Conservation (phyloP, 1,284 basidiomycete species). For the Kalmanozyma brasiliensis region DNA sequence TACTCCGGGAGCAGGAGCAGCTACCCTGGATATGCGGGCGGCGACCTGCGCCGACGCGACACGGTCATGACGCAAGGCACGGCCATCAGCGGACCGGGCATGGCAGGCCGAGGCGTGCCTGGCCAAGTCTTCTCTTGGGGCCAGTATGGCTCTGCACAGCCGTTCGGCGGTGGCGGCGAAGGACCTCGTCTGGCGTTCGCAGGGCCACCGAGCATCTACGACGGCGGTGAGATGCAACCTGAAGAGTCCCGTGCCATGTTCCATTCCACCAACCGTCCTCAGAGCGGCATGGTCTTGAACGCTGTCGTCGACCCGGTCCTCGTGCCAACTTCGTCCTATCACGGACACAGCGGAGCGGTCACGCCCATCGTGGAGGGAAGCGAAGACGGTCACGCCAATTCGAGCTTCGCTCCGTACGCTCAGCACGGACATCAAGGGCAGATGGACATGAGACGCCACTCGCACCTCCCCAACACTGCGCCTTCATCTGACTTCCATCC, state of each 20-base stretch:
- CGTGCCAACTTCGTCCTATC: constrained; percentile 25
- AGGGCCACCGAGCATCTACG: constrained; percentile 57
- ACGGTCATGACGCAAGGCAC: constrained; percentile 60
- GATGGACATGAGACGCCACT: constrained; percentile 18
- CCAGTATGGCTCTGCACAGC: constrained; percentile 50
- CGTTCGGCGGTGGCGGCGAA: constrained; percentile 33
- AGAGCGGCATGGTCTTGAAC: constrained; percentile 39
- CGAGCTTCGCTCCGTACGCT: constrained; percentile 8
- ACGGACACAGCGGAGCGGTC: constrained; percentile 34
- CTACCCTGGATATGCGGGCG: constrained; percentile 33
- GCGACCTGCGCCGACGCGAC: constrained; percentile 51
- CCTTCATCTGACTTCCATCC: background rate
- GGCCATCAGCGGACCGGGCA: constrained; percentile 52
- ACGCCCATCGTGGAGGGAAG: constrained; percentile 37
- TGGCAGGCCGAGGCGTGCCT: constrained; percentile 61
- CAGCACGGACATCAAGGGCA: constrained; percentile 20
- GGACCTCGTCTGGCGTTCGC: constrained; percentile 52
- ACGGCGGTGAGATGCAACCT: constrained; percentile 40
- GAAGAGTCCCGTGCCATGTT: constrained; percentile 51
- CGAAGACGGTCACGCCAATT: constrained; percentile 20
- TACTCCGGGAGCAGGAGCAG: constrained; percentile 26
- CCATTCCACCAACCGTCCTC: constrained; percentile 51
- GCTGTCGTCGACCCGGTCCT: constrained; percentile 35
- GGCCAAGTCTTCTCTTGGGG: constrained; percentile 59
- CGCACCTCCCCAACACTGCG: constrained; percentile 11